Evolutionary conservation across 495 filamentous ascomycete species (phyloP), one percentile per base, ranked within the genome.

Genomic region (Cairneyella variabilis): DNA sequence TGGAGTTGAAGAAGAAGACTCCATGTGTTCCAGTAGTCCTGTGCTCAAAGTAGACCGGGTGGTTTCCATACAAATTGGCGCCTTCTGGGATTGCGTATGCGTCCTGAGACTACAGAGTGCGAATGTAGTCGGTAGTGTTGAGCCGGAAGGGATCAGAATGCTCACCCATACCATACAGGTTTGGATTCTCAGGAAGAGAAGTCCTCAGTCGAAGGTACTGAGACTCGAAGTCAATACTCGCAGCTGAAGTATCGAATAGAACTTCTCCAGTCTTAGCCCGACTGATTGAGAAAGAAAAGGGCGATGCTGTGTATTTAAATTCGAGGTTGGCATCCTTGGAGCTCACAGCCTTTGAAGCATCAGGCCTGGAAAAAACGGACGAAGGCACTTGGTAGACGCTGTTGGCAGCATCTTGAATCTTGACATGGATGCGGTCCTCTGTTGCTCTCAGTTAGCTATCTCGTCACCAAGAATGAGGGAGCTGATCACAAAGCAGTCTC

Each of bases 1-100:
- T 89, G 36, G 83, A 86, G 66, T 89, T 91, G 56, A 91, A 68
- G 44, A 93, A 72, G 67, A 95, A 88, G 18, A 93, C 90, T 36
- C 85, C 90, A 64, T 95, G 90, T 2, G 88, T 86, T 14, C 85
- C 84, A 11, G 74, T 66, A 17, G 67, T 67, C 9, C 90, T 80
- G 63, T 90, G 85, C 54, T 95, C 90, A 57, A 86, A 84, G 69
- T 95, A 96, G 11, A 96, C 73, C 0, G 90, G 90, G 60, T 95
- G 90, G 55, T 78, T 83, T 5, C 89, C 88, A 58, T 96, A 95
- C 18, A 93, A 66, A 62, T 95, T 96, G n/a, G 77, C 73, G n/a
- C 77, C 71, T 1, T 69, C 53, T 0, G 84, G 84, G 23, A 82
- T 69, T 12, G 70, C 71, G 59, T 86, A 90, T 0, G 87, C 66